Evolutionary conservation across 345 rosid genomes (phyloP), one percentile per base, ranked within the genome.

Genomic region (Physaria fendleri): DNA sequence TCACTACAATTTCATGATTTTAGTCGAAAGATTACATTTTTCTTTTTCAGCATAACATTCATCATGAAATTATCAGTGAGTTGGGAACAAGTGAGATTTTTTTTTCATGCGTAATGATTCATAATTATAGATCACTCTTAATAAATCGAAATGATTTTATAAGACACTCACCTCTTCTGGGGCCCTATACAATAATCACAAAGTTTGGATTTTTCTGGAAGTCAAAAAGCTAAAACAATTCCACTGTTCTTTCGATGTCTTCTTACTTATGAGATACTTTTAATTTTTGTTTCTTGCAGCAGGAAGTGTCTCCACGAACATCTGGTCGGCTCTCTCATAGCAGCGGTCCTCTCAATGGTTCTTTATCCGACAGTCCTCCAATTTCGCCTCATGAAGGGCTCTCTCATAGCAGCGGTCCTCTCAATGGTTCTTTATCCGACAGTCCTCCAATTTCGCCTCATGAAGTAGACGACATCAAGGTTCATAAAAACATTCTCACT

Each of bases 371-470:
- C 77, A 89, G 99, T 67, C 95, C 99, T 20, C 99, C 99, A 5
- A 96, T 89, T 34, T 93, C 97, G 10, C 97, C 99, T n/a, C n/a
- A n/a, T n/a, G n/a, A n/a, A n/a, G n/a, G 87, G 72, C 82, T 87
- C 32, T 87, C 95, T 5, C 92, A 90, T 44, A 87, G 97, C 75
- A 87, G 91, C 49, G 95, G 95, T 15, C 95, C 95, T 61, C 81
- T 84, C 13, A 84, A 71, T 22, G 82, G 82, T 28, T 87, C 97
- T 35, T 73, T 84, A 34, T 80, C 96, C 6, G 97, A 89, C 77
- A 89, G 99, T 67, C 95, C 99, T 20, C 99, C 99, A 5, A 96
- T 89, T 34, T 93, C 97, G 10, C 97, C 99, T 14, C 81, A 88
- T 9, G 88, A 86, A 43, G 64, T 74, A 60, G 91, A 93, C 56